Evolutionary conservation across 2,329 filamentous ascomycete species (phyloP), one percentile per base, ranked within the genome.

Genomic region (Purpureocillium takamizusanense): DNA sequence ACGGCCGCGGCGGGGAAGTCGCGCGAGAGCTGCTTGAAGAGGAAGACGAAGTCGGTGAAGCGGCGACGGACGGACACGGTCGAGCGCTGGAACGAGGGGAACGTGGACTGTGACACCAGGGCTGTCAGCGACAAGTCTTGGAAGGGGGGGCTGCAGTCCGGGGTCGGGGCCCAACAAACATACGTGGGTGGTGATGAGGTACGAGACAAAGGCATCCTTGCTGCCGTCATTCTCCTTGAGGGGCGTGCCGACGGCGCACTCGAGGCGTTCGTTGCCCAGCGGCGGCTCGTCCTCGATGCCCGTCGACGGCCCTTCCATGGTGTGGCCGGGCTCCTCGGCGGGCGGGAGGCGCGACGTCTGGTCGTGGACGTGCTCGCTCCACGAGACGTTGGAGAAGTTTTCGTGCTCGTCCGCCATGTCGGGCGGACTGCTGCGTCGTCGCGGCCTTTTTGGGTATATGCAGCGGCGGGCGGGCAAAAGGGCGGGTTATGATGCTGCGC

Each of bases 41-140:
- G 78, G 60, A 95, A 98, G 50, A 94, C 83, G 58, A 98, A 98
- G 66, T 98, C 92, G 51, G 90, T 97, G 65, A 95, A 98, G 54
- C 92, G 86, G 50, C 92, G 80, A 45, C 92, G 85, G 45, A 94
- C 83, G 18, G 74, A 72, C 45, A 87, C 88, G 15, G 81, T 78
- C 28, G 84, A 70, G 57, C 82, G 86, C 60, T 92, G 83, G 62
- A 97, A 98, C 47, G 88, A 85, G 50, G 88, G 82, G 63, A 97
- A 97, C 51, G 94, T 88, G 47, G 89, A 94, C 88, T 95, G 40
- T 10, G 21, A 5, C 7, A 17, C 6, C 15, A 4, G 9, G 12
- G n/a, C n/a, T 13, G 29, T 47, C 27, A 44, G 37, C 33, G 28
- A 15, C 15, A 34, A 31, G 21, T 15, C 35, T 14, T 46, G 31